Evolutionary conservation across 352 stramenopile species (phyloP).

Genomic region (Pythium rishiriense): DNA sequence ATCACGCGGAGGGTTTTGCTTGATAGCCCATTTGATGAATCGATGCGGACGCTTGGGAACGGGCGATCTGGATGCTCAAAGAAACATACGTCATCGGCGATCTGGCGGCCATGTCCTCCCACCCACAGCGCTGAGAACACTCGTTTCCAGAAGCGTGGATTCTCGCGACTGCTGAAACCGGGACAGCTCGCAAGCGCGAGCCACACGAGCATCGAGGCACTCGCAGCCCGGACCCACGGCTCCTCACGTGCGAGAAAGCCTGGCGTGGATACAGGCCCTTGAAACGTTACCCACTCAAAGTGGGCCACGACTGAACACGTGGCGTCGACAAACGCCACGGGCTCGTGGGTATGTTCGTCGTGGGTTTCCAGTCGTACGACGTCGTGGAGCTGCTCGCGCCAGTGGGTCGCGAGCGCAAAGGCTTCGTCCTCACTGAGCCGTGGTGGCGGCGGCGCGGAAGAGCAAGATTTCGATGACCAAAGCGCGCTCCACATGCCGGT

Average conservation of each 20-base stretch:
- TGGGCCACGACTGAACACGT: too few species aligned
- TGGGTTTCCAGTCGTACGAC: too few species aligned
- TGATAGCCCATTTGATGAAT: too few species aligned
- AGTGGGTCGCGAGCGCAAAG: background rate
- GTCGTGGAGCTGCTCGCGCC: background rate
- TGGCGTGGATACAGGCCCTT: too few species aligned
- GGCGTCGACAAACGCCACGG: too few species aligned
- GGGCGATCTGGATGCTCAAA: background rate
- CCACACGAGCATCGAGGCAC: slow-evolving; percentile 13
- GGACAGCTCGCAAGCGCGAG: slow-evolving; percentile 3
- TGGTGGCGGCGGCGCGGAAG: background rate
- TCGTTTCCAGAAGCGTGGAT: slow-evolving; percentile 16
- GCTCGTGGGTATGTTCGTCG: too few species aligned
- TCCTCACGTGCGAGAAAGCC: too few species aligned
- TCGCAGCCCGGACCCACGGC: too few species aligned
- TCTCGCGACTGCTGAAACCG: slow-evolving; percentile 6
- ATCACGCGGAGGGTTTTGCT: background rate
- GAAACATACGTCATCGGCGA: background rate
- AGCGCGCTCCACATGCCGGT: too few species aligned
- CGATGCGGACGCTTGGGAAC: slow-evolving; percentile 6
- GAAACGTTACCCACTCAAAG: too few species aligned
- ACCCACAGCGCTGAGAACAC: slow-evolving; percentile 6
- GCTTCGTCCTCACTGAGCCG: background rate
- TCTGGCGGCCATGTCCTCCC: too few species aligned
- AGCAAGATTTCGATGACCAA: background rate